phyloP scores from a whole-genome alignment of 108 stramenopile genomes.

The Heterococcus sp. region DNA sequence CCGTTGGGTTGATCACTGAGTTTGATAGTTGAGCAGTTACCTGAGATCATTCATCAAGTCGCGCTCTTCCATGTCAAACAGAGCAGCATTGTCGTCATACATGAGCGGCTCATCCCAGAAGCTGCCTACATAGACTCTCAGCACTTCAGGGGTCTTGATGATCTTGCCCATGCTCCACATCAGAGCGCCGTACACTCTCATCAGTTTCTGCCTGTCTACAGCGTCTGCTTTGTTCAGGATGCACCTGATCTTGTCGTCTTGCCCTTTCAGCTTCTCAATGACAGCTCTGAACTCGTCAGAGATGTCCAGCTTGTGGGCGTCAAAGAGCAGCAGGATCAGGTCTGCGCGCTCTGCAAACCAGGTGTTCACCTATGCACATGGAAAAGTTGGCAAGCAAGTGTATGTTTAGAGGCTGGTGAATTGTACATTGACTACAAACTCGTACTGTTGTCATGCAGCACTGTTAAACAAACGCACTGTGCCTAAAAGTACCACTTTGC shows the following conservation, averaged over 20 bases:
- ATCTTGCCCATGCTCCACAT: constrained; percentile 73
- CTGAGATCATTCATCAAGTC: constrained; percentile 66
- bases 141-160: constrained; percentile 67
- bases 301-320: constrained; percentile 82
- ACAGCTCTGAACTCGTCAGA: constrained; percentile 77
- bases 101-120: constrained; percentile 73
- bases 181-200: constrained; percentile 70
- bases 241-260: constrained; percentile 72
- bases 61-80: constrained; percentile 73
- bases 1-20: neutral
- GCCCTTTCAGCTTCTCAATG: constrained; percentile 67
- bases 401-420: neutral
- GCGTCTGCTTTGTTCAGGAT: constrained; percentile 78
- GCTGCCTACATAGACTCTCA: constrained; percentile 69
- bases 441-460: neutral
- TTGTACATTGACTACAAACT: neutral
- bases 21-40: neutral
- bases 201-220: constrained; percentile 74
- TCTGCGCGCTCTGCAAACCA: constrained; percentile 98
- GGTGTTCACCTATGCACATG: constrained; percentile 68
- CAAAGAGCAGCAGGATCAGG: constrained; percentile 92
- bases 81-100: constrained; percentile 58
- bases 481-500: neutral
- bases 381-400: neutral
- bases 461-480: neutral